phyloP scores from a whole-genome alignment of 2,329 filamentous ascomycete species.

The Chaetomium sp. region DNA sequence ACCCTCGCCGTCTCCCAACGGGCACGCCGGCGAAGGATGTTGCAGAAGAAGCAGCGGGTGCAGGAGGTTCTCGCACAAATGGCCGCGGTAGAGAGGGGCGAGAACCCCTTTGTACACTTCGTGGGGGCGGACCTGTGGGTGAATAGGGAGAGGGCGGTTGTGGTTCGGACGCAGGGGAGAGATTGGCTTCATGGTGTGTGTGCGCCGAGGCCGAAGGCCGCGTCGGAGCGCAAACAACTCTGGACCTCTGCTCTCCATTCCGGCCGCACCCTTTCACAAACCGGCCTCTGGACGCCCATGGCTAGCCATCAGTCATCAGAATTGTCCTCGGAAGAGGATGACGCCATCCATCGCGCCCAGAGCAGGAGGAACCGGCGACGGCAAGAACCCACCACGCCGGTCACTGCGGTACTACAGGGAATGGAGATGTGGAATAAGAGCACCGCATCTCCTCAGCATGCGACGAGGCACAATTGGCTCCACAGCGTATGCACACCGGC shows the following conservation, averaged over 20 bases:
- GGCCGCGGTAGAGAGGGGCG: constrained; percentile 33
- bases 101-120: constrained; percentile 29
- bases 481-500: neutral
- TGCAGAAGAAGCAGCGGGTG: constrained; percentile 29
- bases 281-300: neutral
- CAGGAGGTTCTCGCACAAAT: constrained; percentile 37
- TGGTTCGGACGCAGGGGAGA: constrained; percentile 9
- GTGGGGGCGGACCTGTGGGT: constrained; percentile 32
- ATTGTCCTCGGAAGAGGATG: neutral
- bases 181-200: constrained; percentile 23
- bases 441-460: neutral
- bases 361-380: neutral
- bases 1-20: constrained; percentile 21
- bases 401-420: neutral
- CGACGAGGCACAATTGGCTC: neutral
- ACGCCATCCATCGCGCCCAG: neutral
- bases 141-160: neutral
- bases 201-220: neutral
- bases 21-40: constrained; percentile 23
- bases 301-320: neutral
- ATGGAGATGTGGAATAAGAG: neutral
- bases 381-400: neutral
- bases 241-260: neutral
- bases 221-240: neutral
- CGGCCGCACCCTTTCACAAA: neutral